phyloP scores from a whole-genome alignment of 176 grass and related monocot species.

The Saccharum spontaneum region DNA sequence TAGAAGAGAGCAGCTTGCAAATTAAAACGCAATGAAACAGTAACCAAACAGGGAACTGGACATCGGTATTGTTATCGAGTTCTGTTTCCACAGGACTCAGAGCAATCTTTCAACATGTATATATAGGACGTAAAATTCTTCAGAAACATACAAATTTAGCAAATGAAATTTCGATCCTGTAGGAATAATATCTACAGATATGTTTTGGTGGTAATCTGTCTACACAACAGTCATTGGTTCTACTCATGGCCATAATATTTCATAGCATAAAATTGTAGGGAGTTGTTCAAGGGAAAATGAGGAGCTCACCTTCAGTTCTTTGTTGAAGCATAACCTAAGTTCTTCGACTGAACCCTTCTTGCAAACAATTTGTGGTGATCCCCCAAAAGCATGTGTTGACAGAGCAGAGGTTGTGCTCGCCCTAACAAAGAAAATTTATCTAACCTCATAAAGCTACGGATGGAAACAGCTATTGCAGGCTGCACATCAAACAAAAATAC shows the following conservation, averaged over 20 bases:
- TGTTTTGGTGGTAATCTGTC: no score
- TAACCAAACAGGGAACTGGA: background rate
- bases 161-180: background rate
- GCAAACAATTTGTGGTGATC: slow-evolving; percentile 62
- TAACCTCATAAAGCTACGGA: slow-evolving; percentile 98
- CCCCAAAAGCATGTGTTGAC: slow-evolving; percentile 25
- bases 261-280: background rate
- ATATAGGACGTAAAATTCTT: background rate
- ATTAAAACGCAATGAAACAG: background rate
- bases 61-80: background rate
- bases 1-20: background rate
- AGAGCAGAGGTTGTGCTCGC: no score
- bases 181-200: no score
- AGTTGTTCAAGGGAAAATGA: background rate
- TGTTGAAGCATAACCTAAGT: slow-evolving; percentile 83
- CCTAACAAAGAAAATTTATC: background rate
- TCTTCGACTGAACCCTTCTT: slow-evolving; percentile 69
- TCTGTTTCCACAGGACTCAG: background rate
- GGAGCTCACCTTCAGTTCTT: slow-evolving; percentile 76
- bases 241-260: background rate
- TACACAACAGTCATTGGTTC: background rate
- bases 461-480: slow-evolving; percentile 89
- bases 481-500: slow-evolving; percentile 37
- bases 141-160: slow-evolving; percentile 11
- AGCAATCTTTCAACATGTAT: background rate